Base-by-base conservation (phyloP, 352 stramenopile species). In the Phytophthora brassicae region DNA sequence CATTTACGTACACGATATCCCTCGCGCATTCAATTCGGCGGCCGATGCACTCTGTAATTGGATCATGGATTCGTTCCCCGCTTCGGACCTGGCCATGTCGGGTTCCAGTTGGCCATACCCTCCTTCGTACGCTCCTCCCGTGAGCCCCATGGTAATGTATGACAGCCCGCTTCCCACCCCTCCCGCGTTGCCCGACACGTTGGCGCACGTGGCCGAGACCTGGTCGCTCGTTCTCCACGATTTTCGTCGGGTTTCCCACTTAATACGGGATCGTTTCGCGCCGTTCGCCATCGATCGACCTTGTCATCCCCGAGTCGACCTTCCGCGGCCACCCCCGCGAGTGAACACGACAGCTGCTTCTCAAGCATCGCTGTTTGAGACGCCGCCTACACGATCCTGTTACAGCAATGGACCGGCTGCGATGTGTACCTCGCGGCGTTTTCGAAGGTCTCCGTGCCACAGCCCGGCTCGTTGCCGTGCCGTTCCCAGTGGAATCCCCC, bases 21-120 rank as follows among this genome's bases (percentile, higher is more conserved):
- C 33, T 2, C 41, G 48, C 13, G 41, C 14, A 26, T 42, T 28
- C 23, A 65, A 59, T 20, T 17, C 9, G 9, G 41, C 49, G 8
- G 17, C 41, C 4, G 47, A 65, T 23, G 48, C 48, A 7, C 41
- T 65, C 4, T 65, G 57, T 42, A 72, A 72, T 41, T 72, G 58
- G 53, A 39, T 52, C 20, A 66, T 65, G 58, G 58, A 72, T 43
- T 24, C 26, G 22, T 43, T 11, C 4, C 19, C 16, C 31, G 12
- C 31, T 4, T 3, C 16, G 7, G 31, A 38, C 16, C 31, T 12
- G 31, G 31, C n/a, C n/a, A 12, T 38, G 7, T n/a, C 31, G 7
- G 31, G 7, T 6, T n/a, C 31, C 31, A 16, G 16, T n/a, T 38
- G 31, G 31, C 31, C 31, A 16, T 38, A 12, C 31, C 31, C 16